phyloP scores from a whole-genome alignment of 2,329 filamentous ascomycete species.

The Aspergillus sp. region DNA sequence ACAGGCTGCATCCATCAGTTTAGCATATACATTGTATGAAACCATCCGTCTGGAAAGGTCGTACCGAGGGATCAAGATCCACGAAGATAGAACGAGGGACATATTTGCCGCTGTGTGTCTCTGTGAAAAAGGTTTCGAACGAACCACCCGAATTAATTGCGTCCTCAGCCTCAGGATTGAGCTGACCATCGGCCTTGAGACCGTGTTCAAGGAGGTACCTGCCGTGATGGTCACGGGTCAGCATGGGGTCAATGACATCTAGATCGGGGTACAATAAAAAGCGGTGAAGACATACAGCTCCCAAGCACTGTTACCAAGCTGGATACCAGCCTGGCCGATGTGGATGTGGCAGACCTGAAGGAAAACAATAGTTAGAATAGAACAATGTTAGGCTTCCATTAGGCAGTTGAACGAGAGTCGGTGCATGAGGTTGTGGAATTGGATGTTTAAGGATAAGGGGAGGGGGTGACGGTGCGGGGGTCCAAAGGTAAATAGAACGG shows the following conservation, averaged over 20 bases:
- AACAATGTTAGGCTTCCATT: not conserved
- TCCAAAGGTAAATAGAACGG: constrained; percentile 22
- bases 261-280: constrained; percentile 20
- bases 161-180: constrained; percentile 56
- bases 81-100: constrained; percentile 69
- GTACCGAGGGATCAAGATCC: constrained; percentile 64
- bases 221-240: constrained; percentile 9
- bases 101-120: constrained; percentile 66
- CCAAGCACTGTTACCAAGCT: constrained; percentile 70
- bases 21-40: not conserved
- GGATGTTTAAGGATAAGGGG: constrained; percentile 18
- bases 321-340: constrained; percentile 67
- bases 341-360: constrained; percentile 65
- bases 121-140: constrained; percentile 67
- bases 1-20: constrained; percentile 52
- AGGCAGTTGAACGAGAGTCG: not conserved
- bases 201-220: constrained; percentile 69
- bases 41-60: constrained; percentile 15
- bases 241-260: not conserved
- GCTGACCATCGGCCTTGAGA: constrained; percentile 60
- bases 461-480: constrained; percentile 23
- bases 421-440: not conserved
- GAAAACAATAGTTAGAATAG: constrained; percentile 14
- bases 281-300: constrained; percentile 60
- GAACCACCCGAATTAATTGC: constrained; percentile 57